Evolutionary conservation across 1,139 yeast species (phyloP), one percentile per base, ranked within the genome.

Genomic region (Eremothecium gossypii): DNA sequence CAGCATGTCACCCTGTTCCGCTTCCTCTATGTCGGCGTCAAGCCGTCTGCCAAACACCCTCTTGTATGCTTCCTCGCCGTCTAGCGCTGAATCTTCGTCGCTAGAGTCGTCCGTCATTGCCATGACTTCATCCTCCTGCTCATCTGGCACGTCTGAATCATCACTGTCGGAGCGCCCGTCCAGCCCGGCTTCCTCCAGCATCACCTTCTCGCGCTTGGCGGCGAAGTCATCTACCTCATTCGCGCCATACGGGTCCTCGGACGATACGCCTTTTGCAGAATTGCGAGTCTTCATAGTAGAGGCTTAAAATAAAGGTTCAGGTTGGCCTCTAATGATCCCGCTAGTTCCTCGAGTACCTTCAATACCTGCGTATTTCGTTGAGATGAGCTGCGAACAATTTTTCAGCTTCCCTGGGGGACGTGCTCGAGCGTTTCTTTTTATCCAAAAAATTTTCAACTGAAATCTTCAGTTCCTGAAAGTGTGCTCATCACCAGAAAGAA

Each of bases 181-280:
- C 33, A 70, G 60, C 31, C 74, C 79, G 1, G 89, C 83, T 40
- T 74, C 68, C 4, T 76, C 78, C 39, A 82, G 63, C 44, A 83
- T 56, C 8, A 80, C 62, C 58, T 77, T 73, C 53, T 82, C 89
- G 51, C 71, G 71, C 47, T 75, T 76, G n/a, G 74, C 74, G 51
- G 79, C 78, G 61, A 83, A 81, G 26, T 73, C 76, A 57, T 84
- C 94, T 8, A 83, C 81, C 54, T 83, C 94, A 57, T 80, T 79
- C 30, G 73, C 58, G 7, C 69, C 70, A 49, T 62, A 63, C 3
- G 57, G 51, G 42, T 58, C 60, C 13, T 52, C 56, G 2, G 13
- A 5, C 11, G 13, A n/a, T 5, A 7, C 31, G 5, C 31, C 31
- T 29, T 29, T 29, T 17, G 23, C 23, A 17, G 23, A 17, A 29